Evolutionary conservation across 129 eudicot species (phyloP), one percentile per base, ranked within the genome.

Genomic region (Rutidosis leptorrhynchoides): DNA sequence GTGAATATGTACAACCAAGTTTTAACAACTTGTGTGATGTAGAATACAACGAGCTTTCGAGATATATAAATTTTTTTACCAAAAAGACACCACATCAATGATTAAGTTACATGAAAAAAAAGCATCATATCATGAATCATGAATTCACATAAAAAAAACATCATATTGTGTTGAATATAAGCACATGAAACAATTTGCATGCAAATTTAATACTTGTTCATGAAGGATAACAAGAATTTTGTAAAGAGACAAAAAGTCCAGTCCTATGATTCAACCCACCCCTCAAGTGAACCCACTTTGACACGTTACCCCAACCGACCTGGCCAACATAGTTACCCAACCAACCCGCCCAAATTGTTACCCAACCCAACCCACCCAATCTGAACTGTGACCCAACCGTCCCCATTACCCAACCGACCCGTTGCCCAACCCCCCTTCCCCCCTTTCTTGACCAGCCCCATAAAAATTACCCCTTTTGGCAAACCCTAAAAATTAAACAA

Each of bases 41-140:
- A 43, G n/a, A 59, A 45, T 60, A 60, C 15, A 28, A 32, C 20
- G 51, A n/a, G 30, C 28, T 33, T 2, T 22, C 45, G 75, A 1
- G 10, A 59, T 20, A 46, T 12, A 79, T 59, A 71, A 72, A 21
- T 32, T 25, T 64, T 69, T 49, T 6, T 68, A 10, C 19, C 19
- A 53, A 6, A 54, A 69, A 53, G 28, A 54, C 56, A 26, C 64
- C 25, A 42, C 53, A 42, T 40, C 21, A 43, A 5, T 22, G 11
- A 54, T 16, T 6, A 53, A 72, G 14, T 52, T 63, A 37, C 64
- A 63, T 35, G 42, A 64, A 73, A 37, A n/a, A 25, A 28, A 40
- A 73, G 15, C 46, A 19, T 17, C 21, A n/a, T 49, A 40, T 64
- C 53, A 42, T 55, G 23, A 53, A 40, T 64, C 53, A 42, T 55